A percentile compares a stretch with the other conserved stretches of the same genome.
phyloP scores from a whole-genome alignment of 805 yeast genomes.

The Wickerhamiella lipophila region DNA sequence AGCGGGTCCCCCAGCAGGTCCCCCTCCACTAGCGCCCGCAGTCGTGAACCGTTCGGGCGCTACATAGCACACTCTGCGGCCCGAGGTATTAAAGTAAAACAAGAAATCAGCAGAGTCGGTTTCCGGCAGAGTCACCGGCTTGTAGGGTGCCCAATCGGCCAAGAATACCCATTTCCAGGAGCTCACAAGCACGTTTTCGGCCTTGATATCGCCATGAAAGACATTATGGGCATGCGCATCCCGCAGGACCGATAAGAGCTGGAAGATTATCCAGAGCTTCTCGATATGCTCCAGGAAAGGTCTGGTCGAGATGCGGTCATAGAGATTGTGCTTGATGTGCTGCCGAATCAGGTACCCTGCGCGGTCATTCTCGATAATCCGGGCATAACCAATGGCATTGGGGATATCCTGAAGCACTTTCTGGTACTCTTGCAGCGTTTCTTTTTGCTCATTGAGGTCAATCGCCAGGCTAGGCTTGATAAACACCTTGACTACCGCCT shows the following conservation, averaged over 20 bases:
- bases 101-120: conserved; percentile 88
- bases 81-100: conserved; percentile 84
- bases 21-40: too few species aligned
- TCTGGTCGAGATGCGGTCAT: conserved; percentile 73
- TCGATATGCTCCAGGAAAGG: conserved; percentile 78
- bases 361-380: conserved; percentile 72
- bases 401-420: conserved; percentile 37
- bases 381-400: conserved; percentile 58
- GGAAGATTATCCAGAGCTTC: conserved; percentile 74
- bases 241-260: conserved; percentile 50
- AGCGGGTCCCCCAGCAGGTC: too few species aligned
- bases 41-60: conserved; percentile 80
- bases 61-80: conserved; percentile 72
- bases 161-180: conserved; percentile 80
- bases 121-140: conserved; percentile 78
- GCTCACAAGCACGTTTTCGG: conserved; percentile 77
- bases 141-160: conserved; percentile 72
- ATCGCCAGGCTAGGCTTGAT: conserved; percentile 45
- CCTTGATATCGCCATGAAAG: conserved; percentile 81
- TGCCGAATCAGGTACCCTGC: conserved; percentile 88
- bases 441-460: conserved; percentile 14
- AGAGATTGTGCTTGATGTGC: conserved; percentile 61
- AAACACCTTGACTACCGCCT: conserved; percentile 65
- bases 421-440: conserved; percentile 28
- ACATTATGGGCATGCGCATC: conserved; percentile 51